Conservation (phyloP, 805 yeast species). For the Yamadazyma sp. region DNA sequence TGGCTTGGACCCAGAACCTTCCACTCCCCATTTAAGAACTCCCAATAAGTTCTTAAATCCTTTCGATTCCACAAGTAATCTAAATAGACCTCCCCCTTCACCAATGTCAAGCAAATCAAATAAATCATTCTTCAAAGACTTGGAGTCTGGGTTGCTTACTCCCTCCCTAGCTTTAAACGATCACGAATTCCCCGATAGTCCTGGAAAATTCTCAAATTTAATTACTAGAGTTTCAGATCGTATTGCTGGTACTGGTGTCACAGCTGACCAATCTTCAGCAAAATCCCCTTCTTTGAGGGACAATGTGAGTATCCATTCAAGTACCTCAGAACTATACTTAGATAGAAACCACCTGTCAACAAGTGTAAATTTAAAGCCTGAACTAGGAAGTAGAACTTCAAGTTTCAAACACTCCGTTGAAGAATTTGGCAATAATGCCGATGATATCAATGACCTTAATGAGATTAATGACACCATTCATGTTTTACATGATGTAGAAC, state of each 20-base stretch:
- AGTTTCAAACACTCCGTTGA: constrained; percentile 9
- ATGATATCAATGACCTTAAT: not conserved
- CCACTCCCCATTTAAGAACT: not conserved
- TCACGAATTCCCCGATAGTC: constrained; percentile 15
- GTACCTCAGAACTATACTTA: not conserved
- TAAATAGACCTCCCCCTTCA: constrained; percentile 6
- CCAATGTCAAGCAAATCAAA: no score
- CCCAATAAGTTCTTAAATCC: constrained; percentile 5
- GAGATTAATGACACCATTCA: not conserved
- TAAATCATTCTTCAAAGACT: constrained; percentile 9
- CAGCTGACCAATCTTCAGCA: constrained; percentile 5
- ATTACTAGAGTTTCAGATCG: constrained; percentile 31
- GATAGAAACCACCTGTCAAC: constrained; percentile 6
- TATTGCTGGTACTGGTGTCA: constrained; percentile 31
- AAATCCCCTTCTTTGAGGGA: constrained; percentile 4
- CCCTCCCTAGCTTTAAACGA: constrained; percentile 10
- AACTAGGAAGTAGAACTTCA: constrained; percentile 1
- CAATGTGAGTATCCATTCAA: not conserved
- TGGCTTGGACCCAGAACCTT: constrained; percentile 5
- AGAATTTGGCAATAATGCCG: no score
- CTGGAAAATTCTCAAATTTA: constrained; percentile 22
- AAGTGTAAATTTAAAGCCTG: constrained; percentile 5
- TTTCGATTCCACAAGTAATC: constrained; percentile 1
- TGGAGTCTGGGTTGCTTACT: constrained; percentile 18
- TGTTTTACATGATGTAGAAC: no score